Percentiles rank a stretch among this genome's conserved stretches.
Evolutionary conservation across 129 eudicot genomes (phyloP).

Genomic region (Centella asiatica): DNA sequence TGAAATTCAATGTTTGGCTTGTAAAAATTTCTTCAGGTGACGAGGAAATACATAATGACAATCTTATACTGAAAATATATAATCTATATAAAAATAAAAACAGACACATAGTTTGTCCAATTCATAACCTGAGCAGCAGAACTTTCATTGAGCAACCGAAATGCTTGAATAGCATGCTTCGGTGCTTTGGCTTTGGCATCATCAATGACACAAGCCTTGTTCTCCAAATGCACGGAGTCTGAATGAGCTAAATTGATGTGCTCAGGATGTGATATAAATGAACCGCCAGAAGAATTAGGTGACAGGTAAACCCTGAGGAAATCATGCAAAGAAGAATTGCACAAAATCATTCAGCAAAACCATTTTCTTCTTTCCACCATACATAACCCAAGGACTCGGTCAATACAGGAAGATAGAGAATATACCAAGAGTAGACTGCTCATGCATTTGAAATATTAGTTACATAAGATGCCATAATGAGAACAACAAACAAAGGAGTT

Average conservation of each 20-base stretch:
- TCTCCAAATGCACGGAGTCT: slow-evolving; percentile 21
- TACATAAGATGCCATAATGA: too few species aligned
- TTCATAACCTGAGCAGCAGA: slow-evolving; percentile 58
- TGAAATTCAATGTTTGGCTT: too few species aligned
- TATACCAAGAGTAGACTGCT: too few species aligned
- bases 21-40: too few species aligned
- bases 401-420: too few species aligned
- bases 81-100: background rate
- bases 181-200: slow-evolving; percentile 33
- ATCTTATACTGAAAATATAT: background rate
- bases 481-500: too few species aligned
- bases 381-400: background rate
- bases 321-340: background rate
- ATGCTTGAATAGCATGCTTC: slow-evolving; percentile 52
- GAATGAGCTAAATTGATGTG: slow-evolving; percentile 2
- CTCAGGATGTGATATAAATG: slow-evolving; percentile 5
- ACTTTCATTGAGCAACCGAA: slow-evolving; percentile 50
- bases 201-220: slow-evolving; percentile 29
- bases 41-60: background rate
- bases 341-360: background rate
- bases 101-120: too few species aligned
- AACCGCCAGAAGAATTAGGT: slow-evolving; percentile 22
- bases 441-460: too few species aligned
- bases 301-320: slow-evolving; percentile 49
- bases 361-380: background rate